Percentiles rank a stretch among this genome's conserved stretches.
Conservation (phyloP, 805 yeast genomes). For the Scheffersomyces stipitis region DNA sequence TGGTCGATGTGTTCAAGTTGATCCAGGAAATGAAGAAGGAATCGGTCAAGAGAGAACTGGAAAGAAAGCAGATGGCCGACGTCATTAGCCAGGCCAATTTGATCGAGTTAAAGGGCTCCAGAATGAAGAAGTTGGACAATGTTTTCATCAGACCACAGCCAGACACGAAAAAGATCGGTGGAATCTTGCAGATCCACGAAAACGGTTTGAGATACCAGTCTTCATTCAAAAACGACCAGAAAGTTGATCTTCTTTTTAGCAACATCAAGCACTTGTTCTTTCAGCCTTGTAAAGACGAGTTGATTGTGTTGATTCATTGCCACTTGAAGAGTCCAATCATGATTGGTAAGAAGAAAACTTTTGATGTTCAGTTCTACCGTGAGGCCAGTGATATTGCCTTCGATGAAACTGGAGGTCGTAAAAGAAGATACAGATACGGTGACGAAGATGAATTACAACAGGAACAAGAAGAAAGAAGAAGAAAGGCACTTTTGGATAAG, state of each 20-base stretch:
- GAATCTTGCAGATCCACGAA: conserved; percentile 86
- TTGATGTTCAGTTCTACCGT: conserved; percentile 92
- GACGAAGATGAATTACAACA: conserved; percentile 98
- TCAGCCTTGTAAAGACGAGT: conserved; percentile 94
- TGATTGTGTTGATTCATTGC: conserved; percentile 88
- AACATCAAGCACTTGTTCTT: conserved; percentile 92
- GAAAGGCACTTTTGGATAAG: conserved; percentile 86
- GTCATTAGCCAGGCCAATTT: conserved; percentile 90
- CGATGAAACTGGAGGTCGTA: conserved; percentile 95
- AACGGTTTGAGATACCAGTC: conserved; percentile 95
- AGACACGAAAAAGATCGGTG: conserved; percentile 94
- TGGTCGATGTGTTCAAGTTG: conserved; percentile 84
- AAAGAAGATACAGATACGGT: conserved; percentile 85
- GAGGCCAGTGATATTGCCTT: conserved; percentile 95
- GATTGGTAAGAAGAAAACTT: conserved; percentile 93
- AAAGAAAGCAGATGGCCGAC: conserved; percentile 88
- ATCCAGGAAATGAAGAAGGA: conserved; percentile 92
- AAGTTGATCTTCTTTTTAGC: conserved; percentile 82
- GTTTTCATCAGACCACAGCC: conserved; percentile 94
- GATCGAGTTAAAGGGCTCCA: conserved; percentile 75
- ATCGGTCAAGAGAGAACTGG: conserved; percentile 85
- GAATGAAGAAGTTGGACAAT: conserved; percentile 84
- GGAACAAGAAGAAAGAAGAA: conserved; percentile 95
- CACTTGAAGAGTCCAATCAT: conserved; percentile 90
- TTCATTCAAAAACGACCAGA: conserved; percentile 78